Percentiles rank a stretch among this genome's conserved stretches.
Evolutionary conservation across 305 asterid species (phyloP).

Genomic region (Solanum hybrid): DNA sequence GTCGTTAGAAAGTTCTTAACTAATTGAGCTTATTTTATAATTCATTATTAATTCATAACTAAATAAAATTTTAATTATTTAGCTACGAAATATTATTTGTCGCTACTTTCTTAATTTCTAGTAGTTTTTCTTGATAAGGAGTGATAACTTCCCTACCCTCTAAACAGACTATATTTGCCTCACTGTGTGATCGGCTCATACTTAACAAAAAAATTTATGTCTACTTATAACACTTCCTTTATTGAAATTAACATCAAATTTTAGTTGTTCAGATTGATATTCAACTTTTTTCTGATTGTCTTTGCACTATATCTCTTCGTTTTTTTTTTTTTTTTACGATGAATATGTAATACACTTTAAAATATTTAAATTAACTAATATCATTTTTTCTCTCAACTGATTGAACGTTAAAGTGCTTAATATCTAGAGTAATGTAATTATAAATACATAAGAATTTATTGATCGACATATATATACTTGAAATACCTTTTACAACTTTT

Average conservation of each 20-base stretch:
- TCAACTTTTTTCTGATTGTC: not conserved
- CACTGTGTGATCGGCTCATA: not conserved
- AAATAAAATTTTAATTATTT: too few species aligned
- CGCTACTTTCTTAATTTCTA: not conserved
- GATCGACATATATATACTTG: not conserved
- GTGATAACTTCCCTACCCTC: not conserved
- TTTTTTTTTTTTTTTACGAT: not conserved
- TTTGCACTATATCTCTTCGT: not conserved
- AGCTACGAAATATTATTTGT: too few species aligned
- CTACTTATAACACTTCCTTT: not conserved
- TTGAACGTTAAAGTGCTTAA: not conserved
- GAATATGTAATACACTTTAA: not conserved
- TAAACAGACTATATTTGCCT: not conserved
- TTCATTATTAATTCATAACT: not conserved
- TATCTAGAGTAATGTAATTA: not conserved
- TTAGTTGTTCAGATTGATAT: not conserved
- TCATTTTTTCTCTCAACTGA: not conserved
- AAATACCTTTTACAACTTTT: not conserved
- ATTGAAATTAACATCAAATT: not conserved
- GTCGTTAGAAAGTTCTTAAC: not conserved
- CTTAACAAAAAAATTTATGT: not conserved
- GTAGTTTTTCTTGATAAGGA: not conserved
- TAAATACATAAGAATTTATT: not conserved
- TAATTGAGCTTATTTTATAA: too few species aligned
- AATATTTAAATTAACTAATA: not conserved